phyloP scores from a whole-genome alignment of 2,329 filamentous ascomycete genomes.

The Aspergillus tanneri region DNA sequence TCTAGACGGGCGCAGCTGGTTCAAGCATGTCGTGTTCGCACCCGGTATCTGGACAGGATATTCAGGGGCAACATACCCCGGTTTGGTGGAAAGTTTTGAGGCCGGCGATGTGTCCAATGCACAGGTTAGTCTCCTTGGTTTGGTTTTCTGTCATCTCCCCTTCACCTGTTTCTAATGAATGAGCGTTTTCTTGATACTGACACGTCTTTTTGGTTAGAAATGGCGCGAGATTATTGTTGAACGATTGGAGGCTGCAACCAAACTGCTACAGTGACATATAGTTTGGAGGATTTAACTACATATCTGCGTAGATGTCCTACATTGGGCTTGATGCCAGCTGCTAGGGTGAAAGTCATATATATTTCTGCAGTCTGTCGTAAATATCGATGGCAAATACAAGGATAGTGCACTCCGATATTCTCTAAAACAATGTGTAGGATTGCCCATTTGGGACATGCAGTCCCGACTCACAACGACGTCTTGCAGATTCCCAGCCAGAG shows the following conservation, averaged over 20 bases:
- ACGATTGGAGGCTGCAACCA: constrained; percentile 34
- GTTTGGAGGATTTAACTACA: neutral
- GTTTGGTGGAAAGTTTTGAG: constrained; percentile 62
- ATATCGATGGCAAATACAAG: too few species aligned
- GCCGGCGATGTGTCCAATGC: constrained; percentile 48
- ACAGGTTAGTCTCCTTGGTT: constrained; percentile 49
- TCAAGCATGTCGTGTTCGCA: constrained; percentile 93
- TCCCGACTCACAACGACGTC: neutral
- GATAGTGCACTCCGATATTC: too few species aligned
- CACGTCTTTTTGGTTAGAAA: constrained; percentile 31
- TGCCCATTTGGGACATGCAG: neutral
- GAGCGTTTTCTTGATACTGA: too few species aligned
- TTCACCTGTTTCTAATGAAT: too few species aligned
- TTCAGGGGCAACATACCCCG: constrained; percentile 67
- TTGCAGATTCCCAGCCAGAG: too few species aligned
- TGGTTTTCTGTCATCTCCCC: too few species aligned
- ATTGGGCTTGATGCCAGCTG: neutral
- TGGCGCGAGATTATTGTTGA: constrained; percentile 41
- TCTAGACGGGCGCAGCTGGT: constrained; percentile 79
- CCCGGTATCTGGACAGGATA: constrained; percentile 92
- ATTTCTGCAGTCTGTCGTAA: too few species aligned
- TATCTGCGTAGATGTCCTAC: neutral
- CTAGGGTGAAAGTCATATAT: neutral
- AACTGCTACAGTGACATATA: constrained; percentile 26
- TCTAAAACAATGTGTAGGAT: too few species aligned